Evolutionary conservation across 2,329 filamentous ascomycete species (phyloP).

Genomic region (Ascochyta clinopodiicola): DNA sequence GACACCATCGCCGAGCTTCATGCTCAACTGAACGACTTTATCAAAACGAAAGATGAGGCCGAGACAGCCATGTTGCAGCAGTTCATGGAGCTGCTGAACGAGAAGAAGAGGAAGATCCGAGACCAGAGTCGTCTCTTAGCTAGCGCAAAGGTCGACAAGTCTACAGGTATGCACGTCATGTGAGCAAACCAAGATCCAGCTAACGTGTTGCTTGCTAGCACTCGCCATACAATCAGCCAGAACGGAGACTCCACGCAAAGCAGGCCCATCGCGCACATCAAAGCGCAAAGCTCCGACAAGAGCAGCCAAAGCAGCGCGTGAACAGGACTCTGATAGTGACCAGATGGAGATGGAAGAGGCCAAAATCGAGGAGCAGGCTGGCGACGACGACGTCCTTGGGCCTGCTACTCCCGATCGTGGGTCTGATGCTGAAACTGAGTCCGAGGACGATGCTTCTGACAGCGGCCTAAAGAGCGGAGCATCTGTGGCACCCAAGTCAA

Average conservation of each 20-base stretch:
- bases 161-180: constrained; percentile 31
- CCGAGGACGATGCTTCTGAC: constrained; percentile 33
- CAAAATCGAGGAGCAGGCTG: constrained; percentile 36
- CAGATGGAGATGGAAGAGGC: constrained; percentile 42
- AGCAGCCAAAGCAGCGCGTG: constrained; percentile 24
- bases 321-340: constrained; percentile 38
- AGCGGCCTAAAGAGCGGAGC: constrained; percentile 17
- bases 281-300: constrained; percentile 46
- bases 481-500: constrained; percentile 28
- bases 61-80: constrained; percentile 72
- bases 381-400: constrained; percentile 30
- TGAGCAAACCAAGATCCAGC: neutral
- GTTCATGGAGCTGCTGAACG: constrained; percentile 73
- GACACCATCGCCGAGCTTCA: constrained; percentile 65
- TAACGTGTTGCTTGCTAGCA: constrained; percentile 25
- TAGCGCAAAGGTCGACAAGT: constrained; percentile 56
- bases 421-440: constrained; percentile 47
- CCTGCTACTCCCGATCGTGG: constrained; percentile 43
- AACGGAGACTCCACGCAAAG: constrained; percentile 36
- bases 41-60: constrained; percentile 69
- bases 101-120: constrained; percentile 81
- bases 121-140: constrained; percentile 71
- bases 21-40: constrained; percentile 69
- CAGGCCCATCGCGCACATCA: constrained; percentile 41
- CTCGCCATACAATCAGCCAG: constrained; percentile 36